Evolutionary conservation across 331 rosid genomes (phyloP), one percentile per base, ranked within the genome.

Genomic region (Quercus lobata): DNA sequence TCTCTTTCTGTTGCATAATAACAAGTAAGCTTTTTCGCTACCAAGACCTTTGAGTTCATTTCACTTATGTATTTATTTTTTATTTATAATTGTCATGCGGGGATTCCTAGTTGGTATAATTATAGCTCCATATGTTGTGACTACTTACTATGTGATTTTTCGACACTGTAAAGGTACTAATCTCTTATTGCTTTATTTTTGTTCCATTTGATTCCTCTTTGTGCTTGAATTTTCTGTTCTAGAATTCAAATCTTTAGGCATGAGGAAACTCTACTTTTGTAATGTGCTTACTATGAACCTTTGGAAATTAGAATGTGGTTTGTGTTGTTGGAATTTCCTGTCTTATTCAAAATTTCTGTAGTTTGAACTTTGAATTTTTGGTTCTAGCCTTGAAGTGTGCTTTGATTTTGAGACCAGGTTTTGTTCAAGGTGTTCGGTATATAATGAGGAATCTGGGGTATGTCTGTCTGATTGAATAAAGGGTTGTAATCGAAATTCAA

Each of bases 1-100:
- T 76, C 83, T 71, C 52, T 27, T 68, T 18, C 73, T 62, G 72
- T 80, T 68, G 16, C 77, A 57, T 35, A 29, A 63, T 41, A 72
- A 35, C 5, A 24, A 14, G 6, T 5, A 32, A 27, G 34, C 62
- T 75, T 41, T 65, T 70, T 19, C 74, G 2, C 71, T 66, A 46
- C 57, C 71, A 41, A 52, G 72, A 44, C 53, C 29, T 57, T 57
- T 27, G 6, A 58, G 57, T n/a, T 77, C 17, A 11, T 49, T 49
- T 49, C 55, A 49, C 55, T 49, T 49, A 49, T 71, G 74, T 57
- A 14, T 69, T 77, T 15, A 58, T 70, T 78, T 37, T 12, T 77
- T 32, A 2, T 19, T 72, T 79, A 58, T 21, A 27, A 21, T 34
- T 34, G 44, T 30, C 71, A 63, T 6, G 44, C 46, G 11, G 32